Base-by-base conservation (phyloP, 2,329 filamentous ascomycete genomes). In the Trematosphaeria pertusa region DNA sequence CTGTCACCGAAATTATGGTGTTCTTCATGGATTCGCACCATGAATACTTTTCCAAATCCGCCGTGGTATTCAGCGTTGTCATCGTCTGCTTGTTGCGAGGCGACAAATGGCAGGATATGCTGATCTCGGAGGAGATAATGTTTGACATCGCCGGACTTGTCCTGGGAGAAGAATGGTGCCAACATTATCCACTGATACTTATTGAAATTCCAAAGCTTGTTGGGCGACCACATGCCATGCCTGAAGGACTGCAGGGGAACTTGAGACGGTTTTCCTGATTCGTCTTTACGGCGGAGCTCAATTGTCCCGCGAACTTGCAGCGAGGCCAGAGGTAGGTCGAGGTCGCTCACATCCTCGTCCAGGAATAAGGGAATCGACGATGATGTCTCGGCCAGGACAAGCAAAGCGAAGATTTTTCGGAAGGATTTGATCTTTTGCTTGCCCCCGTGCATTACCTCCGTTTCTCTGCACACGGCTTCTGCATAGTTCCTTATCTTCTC, bases 131-230 rank as follows among this genome's bases (percentile, higher is more conserved):
- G 46, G 9, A 18, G 18, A 18, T 58, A 59, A 18, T 61, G 48
- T 6, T 49, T 53, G 1, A 57, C 46, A 5, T 26, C 39, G 1
- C 50, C 44, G 11, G 48, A 7, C 0, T 41, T 18, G 1, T 24
- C 44, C 28, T 41, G 22, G 0, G 44, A 35, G 11, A 59, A 56
- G n/a, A 46, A 57, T 1, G 56, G 51, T 12, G 56, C 54, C 5
- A 58, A 41, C 34, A 61, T 31, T 19, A 6, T 26, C 58, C 58
- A 61, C 11, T 61, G 56, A n/a, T 50, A 44, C 4, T 42, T 19
- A 17, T 41, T n/a, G 21, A 59, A 59, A 2, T 34, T 43, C 10
- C 20, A 11, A 14, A 52, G 37, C 12, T 51, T 47, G 18, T 28
- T 20, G 0, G 41, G 52, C 11, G 49, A 53, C 52, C 49, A 54